These are phyloP conservation scores for Talaromyces islandicus DNA, from an alignment of 2,329 filamentous ascomycete species.

Conservation along the genomic window DNA sequence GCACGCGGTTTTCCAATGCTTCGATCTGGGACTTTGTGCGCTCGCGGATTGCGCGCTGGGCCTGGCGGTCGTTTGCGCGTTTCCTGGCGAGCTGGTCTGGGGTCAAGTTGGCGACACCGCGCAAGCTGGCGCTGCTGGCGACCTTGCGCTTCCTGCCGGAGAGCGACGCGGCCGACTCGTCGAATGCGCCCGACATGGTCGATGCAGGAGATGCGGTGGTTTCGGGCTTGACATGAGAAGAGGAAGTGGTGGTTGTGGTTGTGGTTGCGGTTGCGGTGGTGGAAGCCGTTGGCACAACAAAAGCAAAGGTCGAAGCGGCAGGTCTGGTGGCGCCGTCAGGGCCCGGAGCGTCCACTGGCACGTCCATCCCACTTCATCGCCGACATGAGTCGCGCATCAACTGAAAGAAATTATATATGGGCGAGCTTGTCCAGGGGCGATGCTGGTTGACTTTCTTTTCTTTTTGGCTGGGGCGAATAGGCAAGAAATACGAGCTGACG, in stretches of 20 bases:
- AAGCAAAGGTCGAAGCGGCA: not conserved
- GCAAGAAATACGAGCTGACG: not conserved
- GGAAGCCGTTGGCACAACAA: slow-evolving; percentile 12
- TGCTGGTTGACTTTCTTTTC: not conserved
- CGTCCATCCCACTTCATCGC: not conserved
- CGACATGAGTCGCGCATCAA: not conserved
- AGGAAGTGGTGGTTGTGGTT: not conserved
- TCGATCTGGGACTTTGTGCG: slow-evolving; percentile 78
- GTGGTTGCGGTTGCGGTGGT: not conserved
- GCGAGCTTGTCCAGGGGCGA: not conserved
- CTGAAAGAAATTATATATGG: too few species aligned
- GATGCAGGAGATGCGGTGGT: slow-evolving; percentile 11
- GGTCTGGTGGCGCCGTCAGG: not conserved
- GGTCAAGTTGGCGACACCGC: slow-evolving; percentile 80
- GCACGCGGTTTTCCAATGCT: slow-evolving; percentile 63
- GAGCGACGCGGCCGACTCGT: slow-evolving; percentile 14
- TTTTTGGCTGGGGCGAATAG: too few species aligned
- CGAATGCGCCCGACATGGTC: slow-evolving; percentile 14
- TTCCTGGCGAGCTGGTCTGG: slow-evolving; percentile 86
- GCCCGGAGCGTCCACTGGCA: not conserved
- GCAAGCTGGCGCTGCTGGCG: slow-evolving; percentile 40
- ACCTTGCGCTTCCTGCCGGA: slow-evolving; percentile 39
- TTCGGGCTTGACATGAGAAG: not conserved
- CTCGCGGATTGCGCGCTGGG: slow-evolving; percentile 77
- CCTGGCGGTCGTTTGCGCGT: slow-evolving; percentile 83